Evolutionary conservation across 352 stramenopile genomes (phyloP).

Genomic region (Globisporangium uncinulatum): DNA sequence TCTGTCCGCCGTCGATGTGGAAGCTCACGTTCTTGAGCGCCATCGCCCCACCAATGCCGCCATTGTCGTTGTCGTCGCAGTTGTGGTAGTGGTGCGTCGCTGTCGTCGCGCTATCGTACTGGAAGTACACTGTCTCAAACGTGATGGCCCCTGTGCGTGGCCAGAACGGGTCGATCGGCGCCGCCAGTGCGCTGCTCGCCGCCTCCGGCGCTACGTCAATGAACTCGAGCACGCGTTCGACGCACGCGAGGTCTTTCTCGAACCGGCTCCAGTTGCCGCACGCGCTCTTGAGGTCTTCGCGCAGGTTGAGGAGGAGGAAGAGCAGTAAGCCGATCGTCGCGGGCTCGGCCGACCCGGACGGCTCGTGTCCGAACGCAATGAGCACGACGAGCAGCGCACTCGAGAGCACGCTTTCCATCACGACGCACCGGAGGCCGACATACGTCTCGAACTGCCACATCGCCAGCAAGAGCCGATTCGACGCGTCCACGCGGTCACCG

Average conservation of each 20-base stretch:
- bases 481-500: constrained; percentile 29
- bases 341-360: constrained; percentile 4
- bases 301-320: constrained; percentile 38
- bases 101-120: constrained; percentile 8
- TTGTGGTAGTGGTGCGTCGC: constrained; percentile 21
- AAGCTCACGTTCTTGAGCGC: constrained; percentile 47
- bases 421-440: constrained; percentile 23
- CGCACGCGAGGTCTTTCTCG: constrained; percentile 22
- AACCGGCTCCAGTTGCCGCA: constrained; percentile 31
- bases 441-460: constrained; percentile 32
- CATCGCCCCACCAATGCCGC: constrained; percentile 9
- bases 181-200: not conserved
- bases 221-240: constrained; percentile 39
- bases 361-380: constrained; percentile 23
- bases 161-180: constrained; percentile 21
- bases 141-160: constrained; percentile 20
- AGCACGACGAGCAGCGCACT: constrained; percentile 31
- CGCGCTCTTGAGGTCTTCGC: constrained; percentile 13
- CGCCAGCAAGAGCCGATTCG: constrained; percentile 22
- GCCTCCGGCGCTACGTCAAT: constrained; percentile 14
- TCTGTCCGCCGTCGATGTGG: constrained; percentile 35
- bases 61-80: constrained; percentile 2
- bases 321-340: constrained; percentile 32
- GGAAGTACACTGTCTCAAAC: constrained; percentile 34
- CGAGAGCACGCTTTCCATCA: constrained; percentile 28